Evolutionary conservation across 2,329 filamentous ascomycete genomes (phyloP), one percentile per base, ranked within the genome.

Genomic region (Gnomoniopsis sp.): DNA sequence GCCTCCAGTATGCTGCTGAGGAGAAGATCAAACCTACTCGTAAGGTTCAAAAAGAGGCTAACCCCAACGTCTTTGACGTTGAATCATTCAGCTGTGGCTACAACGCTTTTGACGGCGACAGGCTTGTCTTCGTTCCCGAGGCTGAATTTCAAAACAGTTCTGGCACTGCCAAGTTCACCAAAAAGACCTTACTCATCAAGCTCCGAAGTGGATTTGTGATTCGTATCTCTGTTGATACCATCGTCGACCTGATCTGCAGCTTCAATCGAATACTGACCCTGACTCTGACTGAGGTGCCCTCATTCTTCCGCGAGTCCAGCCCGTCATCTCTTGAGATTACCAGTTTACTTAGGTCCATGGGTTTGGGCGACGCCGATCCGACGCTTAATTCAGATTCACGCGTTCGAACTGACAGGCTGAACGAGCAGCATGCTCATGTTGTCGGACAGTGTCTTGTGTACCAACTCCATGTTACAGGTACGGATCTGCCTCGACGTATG

Each of bases 161-260:
- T 52, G 74, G 67, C 59, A 64, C 53, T 19, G 76, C 65, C 48
- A 75, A 73, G 56, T 83, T 85, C 63, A 71, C 73, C 12, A 77
- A 74, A 55, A 68, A 71, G 6, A 65, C 65, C 2, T 64, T 86
- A 52, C 72, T 77, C 30, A 62, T 84, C 38, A 72, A 61, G 0
- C 66, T 78, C 2, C 21, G 23, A 0, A 53, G 56, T 4, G 63
- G 62, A 0, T 61, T 62, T 0, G 60, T 74, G 3, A 70, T 85
- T 36, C 77, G 83, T 51, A 77, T 86, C 15, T 72, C 78, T 0
- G 78, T 81, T 41, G 73, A 75, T 21, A 79, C 73, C 1, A 77
- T 84, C 34, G 62, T 79, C 30, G 77, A 82, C 52, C 65, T 79
- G 10, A 69, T 83, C 2, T 64, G 74, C 69, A 68, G 68, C 34